phyloP scores from a whole-genome alignment of 1,284 basidiomycete genomes.

The Tilletia walkeri region DNA sequence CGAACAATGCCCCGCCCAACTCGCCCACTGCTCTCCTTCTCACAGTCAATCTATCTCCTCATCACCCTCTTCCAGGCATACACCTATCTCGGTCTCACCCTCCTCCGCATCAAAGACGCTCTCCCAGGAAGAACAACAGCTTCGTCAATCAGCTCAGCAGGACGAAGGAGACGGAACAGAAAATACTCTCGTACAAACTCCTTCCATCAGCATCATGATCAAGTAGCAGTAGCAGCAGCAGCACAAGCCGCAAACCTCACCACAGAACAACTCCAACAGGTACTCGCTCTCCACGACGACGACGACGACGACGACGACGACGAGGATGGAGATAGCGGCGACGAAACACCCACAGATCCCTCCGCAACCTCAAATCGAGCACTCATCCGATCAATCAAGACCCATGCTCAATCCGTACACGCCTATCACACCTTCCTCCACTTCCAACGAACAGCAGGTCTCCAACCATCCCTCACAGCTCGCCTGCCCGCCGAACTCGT shows the following conservation, averaged over 20 bases:
- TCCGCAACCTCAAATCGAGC: no score
- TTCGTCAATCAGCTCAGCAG: neutral
- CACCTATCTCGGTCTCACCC: slow-evolving; percentile 13
- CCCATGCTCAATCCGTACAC: neutral
- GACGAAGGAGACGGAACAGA: no score
- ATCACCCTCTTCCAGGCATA: slow-evolving; percentile 17
- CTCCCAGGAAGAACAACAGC: slow-evolving; percentile 5
- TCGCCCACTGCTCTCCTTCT: slow-evolving; percentile 7
- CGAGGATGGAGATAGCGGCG: no score
- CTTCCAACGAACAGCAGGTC: slow-evolving; percentile 9
- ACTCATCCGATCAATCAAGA: neutral
- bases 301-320: neutral
- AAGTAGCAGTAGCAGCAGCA: neutral
- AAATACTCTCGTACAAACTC: no score
- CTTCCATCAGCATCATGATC: no score
- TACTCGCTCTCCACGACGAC: neutral
- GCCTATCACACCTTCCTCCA: slow-evolving; percentile 14
- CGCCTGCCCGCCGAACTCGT: neutral
- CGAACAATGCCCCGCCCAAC: slow-evolving; percentile 1
- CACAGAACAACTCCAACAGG: neutral
- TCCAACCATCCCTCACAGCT: slow-evolving; percentile 4
- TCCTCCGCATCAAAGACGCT: slow-evolving; percentile 8
- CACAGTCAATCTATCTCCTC: slow-evolving; percentile 3
- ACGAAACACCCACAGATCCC: no score
- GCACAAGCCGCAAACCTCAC: neutral